These are phyloP conservation scores for Myxozyma neotropica DNA, from an alignment of 805 yeast genomes.

Conservation along the genomic window DNA sequence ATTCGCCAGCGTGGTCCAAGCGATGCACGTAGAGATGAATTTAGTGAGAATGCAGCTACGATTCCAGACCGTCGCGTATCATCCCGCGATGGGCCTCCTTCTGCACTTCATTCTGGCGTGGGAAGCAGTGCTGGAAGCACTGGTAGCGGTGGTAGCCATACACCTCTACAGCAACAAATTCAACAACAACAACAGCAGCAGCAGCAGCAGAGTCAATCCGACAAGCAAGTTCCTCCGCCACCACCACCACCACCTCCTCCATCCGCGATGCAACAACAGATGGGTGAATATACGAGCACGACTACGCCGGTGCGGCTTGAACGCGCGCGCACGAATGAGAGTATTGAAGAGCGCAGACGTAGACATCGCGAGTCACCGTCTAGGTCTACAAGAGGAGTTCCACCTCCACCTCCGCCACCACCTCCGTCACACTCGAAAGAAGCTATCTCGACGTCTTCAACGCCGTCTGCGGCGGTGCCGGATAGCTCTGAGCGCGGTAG, in stretches of 20 bases:
- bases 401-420: neutral
- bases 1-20: neutral
- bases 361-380: neutral
- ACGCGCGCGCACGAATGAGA: neutral
- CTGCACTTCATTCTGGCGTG: neutral
- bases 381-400: neutral
- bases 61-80: neutral
- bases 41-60: neutral
- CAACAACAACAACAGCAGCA: slow-evolving; percentile 8
- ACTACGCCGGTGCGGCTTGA: neutral
- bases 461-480: neutral
- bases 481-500: slow-evolving; percentile 1
- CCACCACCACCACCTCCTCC: neutral
- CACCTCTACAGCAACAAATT: neutral
- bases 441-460: neutral
- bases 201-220: slow-evolving; percentile 1
- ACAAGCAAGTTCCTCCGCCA: neutral
- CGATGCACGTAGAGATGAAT: neutral
- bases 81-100: neutral
- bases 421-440: neutral
- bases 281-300: neutral
- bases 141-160: neutral
- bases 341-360: neutral
- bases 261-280: neutral
- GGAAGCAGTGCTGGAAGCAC: neutral